Base-by-base conservation (phyloP, 306 rosid species). In the Corylus heterophylla region DNA sequence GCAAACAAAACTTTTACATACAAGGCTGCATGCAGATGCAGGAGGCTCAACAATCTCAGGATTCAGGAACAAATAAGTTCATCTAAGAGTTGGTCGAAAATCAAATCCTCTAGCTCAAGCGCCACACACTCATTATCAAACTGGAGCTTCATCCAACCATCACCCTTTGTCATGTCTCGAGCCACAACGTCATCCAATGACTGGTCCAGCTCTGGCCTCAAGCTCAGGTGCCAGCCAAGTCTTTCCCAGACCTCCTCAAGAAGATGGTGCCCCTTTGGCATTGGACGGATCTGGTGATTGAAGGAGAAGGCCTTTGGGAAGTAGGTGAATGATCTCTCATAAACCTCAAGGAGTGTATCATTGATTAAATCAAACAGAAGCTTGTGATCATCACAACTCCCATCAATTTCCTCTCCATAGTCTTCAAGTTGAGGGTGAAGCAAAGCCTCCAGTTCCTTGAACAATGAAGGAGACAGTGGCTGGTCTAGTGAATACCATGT, bases 171-270 rank as follows among this genome's bases (percentile, higher is more conserved):
- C 75, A 93, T 76, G 79, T 96, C 97, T 29, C 91, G 81, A 39
- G 85, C 81, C 76, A 96, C 89, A 0, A 93, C 92, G 75, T 89
- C 98, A 12, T 96, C 96, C 78, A 96, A 54, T 49, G 94, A 87
- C 76, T 73, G 89, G 84, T 90, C 94, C 77, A 93, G 81, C 86
- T 91, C 98, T 6, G 96, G 98, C 80, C 87, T 91, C 86, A 91
- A 82, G 85, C 85, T 81, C 76, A 87, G 13, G 79, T 79, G 79
- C 48, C 81, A 80, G 59, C 76, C 73, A 13, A 85, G 75, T 85
- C 78, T 83, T 8, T 12, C 12, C 92, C 92, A 89, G 3, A 89
- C 96, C 73, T 82, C 87, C 39, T 85, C 84, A 4, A 90, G 85
- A 83, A 93, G 90, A 44, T 59, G 78, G 18, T 83, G n/a, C 68